phyloP scores from a whole-genome alignment of 495 filamentous ascomycete species.

The Penicillium bovifimosum region DNA sequence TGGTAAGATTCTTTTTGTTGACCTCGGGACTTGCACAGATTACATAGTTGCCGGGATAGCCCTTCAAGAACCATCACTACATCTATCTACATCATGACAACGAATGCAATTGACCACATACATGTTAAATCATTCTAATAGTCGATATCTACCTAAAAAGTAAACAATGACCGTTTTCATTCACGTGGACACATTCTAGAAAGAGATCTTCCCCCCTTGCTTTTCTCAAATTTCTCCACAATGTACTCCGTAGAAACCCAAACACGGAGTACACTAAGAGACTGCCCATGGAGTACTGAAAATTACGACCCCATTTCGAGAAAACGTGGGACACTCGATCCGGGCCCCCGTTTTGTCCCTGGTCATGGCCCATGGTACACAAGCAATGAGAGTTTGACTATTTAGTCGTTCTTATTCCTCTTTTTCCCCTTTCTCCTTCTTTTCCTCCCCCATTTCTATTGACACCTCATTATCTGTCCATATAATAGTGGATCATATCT shows the following conservation, averaged over 20 bases:
- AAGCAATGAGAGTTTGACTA: constrained; percentile 22
- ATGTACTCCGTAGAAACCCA: constrained; percentile 15
- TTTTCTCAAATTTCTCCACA: constrained; percentile 15
- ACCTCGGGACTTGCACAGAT: not conserved
- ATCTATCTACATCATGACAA: not conserved
- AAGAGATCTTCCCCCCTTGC: not conserved
- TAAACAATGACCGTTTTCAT: not conserved
- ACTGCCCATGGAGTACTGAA: constrained; percentile 24
- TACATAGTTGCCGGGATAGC: not conserved
- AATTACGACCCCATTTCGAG: constrained; percentile 24
- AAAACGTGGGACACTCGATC: constrained; percentile 32
- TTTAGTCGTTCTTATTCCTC: constrained; percentile 10
- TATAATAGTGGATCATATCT: not conserved
- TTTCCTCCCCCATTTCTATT: constrained; percentile 10
- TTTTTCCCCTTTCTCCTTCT: constrained; percentile 6
- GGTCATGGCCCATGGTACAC: constrained; percentile 35
- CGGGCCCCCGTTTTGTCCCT: constrained; percentile 31
- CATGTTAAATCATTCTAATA: not conserved
- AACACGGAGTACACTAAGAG: constrained; percentile 14
- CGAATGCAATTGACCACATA: not conserved
- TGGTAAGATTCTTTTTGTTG: constrained; percentile 10
- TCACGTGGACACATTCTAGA: constrained; percentile 6
- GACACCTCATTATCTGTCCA: constrained; percentile 3
- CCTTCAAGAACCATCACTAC: not conserved
- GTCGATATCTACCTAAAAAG: not conserved